Conservation (phyloP, 2,329 filamentous ascomycete genomes). For the Penicillium brevicompactum region DNA sequence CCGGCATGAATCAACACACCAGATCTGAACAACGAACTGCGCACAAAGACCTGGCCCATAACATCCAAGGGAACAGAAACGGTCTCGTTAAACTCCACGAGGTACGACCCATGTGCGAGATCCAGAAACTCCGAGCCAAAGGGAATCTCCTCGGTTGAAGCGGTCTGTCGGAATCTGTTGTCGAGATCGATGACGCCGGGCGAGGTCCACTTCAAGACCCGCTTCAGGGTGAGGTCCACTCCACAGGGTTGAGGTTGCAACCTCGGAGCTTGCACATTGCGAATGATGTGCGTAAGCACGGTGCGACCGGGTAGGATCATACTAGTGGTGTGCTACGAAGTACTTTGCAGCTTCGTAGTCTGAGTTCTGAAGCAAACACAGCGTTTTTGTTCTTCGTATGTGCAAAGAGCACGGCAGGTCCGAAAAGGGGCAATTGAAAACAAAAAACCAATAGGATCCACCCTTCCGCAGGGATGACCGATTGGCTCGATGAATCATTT, state of each 20-base stretch:
- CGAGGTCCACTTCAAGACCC: conserved; percentile 31
- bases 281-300: conserved; percentile 24
- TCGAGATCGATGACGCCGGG: conserved; percentile 34
- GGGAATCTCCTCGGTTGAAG: conserved; percentile 16
- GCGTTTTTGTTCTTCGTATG: too few species aligned
- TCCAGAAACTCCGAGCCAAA: conserved; percentile 20
- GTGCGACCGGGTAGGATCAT: conserved; percentile 22
- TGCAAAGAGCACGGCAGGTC: too few species aligned
- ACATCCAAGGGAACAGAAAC: conserved; percentile 41
- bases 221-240: conserved; percentile 32
- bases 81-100: conserved; percentile 41
- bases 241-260: conserved; percentile 36
- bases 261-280: conserved; percentile 15
- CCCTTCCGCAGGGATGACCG: not conserved
- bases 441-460: not conserved
- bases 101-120: conserved; percentile 36
- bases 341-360: not conserved
- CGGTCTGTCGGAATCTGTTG: conserved; percentile 29
- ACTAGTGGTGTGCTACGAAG: not conserved
- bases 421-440: not conserved
- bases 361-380: not conserved
- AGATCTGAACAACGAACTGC: conserved; percentile 46
- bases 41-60: conserved; percentile 44
- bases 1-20: conserved; percentile 42
- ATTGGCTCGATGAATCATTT: not conserved